Percentiles rank a stretch among this genome's conserved stretches.
These are phyloP conservation scores for Euclidium syriacum DNA, from an alignment of 345 rosid genomes.

Conservation along the genomic window DNA sequence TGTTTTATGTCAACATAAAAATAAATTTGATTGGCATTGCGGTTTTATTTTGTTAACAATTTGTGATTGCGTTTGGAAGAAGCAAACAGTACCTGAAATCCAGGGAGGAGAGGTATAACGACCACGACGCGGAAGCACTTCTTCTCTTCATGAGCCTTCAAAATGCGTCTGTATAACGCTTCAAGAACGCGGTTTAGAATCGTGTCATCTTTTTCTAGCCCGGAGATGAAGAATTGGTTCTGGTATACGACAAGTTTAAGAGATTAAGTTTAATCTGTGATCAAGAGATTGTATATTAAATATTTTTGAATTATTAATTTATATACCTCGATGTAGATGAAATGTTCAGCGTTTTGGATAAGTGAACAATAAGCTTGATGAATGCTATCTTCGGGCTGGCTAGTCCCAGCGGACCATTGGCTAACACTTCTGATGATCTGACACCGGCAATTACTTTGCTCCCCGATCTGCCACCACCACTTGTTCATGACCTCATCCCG, in stretches of 20 bases:
- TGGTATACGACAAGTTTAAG: conserved; percentile 28
- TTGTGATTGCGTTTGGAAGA: background rate
- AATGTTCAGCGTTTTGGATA: conserved; percentile 77
- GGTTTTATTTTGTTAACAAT: background rate
- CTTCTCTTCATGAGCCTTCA: conserved; percentile 64
- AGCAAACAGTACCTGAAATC: conserved; percentile 64
- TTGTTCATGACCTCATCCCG: conserved; percentile 9
- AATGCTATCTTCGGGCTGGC: conserved; percentile 87
- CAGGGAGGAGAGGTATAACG: conserved; percentile 84
- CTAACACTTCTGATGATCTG: conserved; percentile 94
- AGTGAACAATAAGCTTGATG: conserved; percentile 76
- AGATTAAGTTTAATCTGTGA: background rate
- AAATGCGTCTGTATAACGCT: conserved; percentile 65
- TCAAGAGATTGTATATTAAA: background rate
- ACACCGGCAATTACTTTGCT: conserved; percentile 52
- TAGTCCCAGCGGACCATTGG: conserved; percentile 92
- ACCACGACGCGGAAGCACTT: conserved; percentile 65
- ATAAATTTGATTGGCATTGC: background rate
- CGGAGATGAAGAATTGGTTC: conserved; percentile 96
- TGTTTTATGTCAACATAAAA: conserved; percentile 17
- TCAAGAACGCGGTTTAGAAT: conserved; percentile 76
- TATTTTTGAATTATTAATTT: background rate
- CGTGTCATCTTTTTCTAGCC: conserved; percentile 65
- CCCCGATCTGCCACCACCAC: conserved; percentile 49
- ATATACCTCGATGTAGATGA: conserved; percentile 83